Percentiles rank a stretch among this genome's conserved stretches.
phyloP scores from a whole-genome alignment of 495 filamentous ascomycete species.

The Hypoxylon lienhwacheense region DNA sequence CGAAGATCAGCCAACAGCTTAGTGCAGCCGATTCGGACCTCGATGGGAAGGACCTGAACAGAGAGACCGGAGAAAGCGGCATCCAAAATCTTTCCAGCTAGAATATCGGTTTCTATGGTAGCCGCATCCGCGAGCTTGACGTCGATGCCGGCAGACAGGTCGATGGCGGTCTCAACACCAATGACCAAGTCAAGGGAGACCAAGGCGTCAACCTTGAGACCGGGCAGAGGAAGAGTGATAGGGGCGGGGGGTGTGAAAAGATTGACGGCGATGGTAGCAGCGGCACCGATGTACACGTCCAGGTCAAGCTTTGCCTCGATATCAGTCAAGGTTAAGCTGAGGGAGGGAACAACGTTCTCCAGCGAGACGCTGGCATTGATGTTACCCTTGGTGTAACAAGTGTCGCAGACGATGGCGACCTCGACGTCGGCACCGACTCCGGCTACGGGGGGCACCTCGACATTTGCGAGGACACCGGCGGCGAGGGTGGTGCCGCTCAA shows the following conservation, averaged over 20 bases:
- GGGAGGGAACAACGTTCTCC: slow-evolving; percentile 36
- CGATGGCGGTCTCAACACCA: slow-evolving; percentile 43
- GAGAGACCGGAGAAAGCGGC: slow-evolving; percentile 34
- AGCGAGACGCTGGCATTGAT: slow-evolving; percentile 41
- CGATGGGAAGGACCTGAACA: slow-evolving; percentile 39
- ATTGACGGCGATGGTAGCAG: slow-evolving; percentile 42
- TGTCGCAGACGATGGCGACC: slow-evolving; percentile 36
- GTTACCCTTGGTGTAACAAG: slow-evolving; percentile 42
- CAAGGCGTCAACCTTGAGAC: slow-evolving; percentile 42
- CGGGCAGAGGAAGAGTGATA: slow-evolving; percentile 38
- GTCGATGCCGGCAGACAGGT: slow-evolving; percentile 47
- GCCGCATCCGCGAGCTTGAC: slow-evolving; percentile 45
- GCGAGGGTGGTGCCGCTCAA: slow-evolving; percentile 31
- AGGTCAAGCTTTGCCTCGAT: slow-evolving; percentile 44
- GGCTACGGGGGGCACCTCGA: slow-evolving; percentile 26
- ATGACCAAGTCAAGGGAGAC: slow-evolving; percentile 47
- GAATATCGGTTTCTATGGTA: slow-evolving; percentile 42
- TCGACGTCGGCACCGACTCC: slow-evolving; percentile 30
- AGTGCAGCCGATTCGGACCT: slow-evolving; percentile 41
- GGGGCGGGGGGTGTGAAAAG: slow-evolving; percentile 38
- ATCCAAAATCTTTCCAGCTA: slow-evolving; percentile 46
- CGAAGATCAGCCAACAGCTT: slow-evolving; percentile 38
- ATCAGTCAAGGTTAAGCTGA: slow-evolving; percentile 38
- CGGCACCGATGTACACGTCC: slow-evolving; percentile 39
- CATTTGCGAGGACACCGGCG: slow-evolving; percentile 34